A percentile compares a stretch with the other conserved stretches of the same genome.
These are phyloP conservation scores for Taxawa tesnikishii DNA, from an alignment of 2,329 filamentous ascomycete genomes.

Conservation along the genomic window DNA sequence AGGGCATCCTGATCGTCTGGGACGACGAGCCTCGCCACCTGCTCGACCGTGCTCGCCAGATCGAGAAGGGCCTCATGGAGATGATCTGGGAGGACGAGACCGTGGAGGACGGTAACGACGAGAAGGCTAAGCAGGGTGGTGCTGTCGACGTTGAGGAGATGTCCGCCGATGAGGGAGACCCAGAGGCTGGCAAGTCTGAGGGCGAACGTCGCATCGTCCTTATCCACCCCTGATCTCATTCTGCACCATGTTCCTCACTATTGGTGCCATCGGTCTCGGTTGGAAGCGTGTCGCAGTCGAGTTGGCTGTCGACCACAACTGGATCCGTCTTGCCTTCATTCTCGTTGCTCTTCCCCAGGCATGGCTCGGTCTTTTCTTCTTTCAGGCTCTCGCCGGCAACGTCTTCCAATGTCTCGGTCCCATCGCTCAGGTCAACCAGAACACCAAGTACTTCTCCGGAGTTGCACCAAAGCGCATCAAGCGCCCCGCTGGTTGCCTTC, in stretches of 20 bases:
- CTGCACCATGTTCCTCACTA: constrained; percentile 39
- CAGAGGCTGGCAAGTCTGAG: constrained; percentile 25
- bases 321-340: constrained; percentile 42
- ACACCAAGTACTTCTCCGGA: constrained; percentile 35
- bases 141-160: constrained; percentile 18
- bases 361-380: constrained; percentile 46
- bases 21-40: constrained; percentile 48
- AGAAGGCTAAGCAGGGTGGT: constrained; percentile 19
- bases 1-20: constrained; percentile 50
- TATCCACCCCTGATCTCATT: constrained; percentile 43
- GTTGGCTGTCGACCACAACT: constrained; percentile 40
- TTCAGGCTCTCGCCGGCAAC: constrained; percentile 30
- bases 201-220: constrained; percentile 39
- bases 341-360: constrained; percentile 40
- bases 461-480: constrained; percentile 25
- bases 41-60: constrained; percentile 36
- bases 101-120: constrained; percentile 29
- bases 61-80: constrained; percentile 43
- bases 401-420: constrained; percentile 31
- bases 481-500: constrained; percentile 21
- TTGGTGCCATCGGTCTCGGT: constrained; percentile 43
- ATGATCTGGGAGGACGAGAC: constrained; percentile 43
- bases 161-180: constrained; percentile 18
- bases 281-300: constrained; percentile 44
- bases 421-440: constrained; percentile 29